These are phyloP conservation scores for Ramaria rubella DNA, from an alignment of 768 basidiomycete species.

Conservation along the genomic window DNA sequence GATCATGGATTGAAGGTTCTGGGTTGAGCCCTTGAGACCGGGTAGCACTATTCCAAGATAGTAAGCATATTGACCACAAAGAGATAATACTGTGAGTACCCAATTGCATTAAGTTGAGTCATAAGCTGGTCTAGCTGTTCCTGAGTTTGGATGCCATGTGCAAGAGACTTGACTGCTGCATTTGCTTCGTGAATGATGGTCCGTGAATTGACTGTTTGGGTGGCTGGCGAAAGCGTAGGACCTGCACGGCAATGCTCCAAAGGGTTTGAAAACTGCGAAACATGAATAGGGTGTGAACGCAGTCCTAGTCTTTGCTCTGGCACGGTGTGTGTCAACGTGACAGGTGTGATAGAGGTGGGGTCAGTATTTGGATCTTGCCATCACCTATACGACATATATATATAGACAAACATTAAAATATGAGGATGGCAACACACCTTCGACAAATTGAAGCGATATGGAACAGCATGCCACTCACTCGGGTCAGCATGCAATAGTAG, in stretches of 20 bases:
- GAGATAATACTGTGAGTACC: no score
- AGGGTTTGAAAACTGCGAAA: no score
- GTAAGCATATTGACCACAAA: no score
- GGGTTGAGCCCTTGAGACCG: no score
- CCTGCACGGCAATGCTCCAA: neutral
- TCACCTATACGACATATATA: no score
- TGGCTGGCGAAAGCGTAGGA: neutral
- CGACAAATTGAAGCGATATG: conserved; percentile 22
- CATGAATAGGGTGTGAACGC: no score
- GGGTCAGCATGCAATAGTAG: conserved; percentile 22
- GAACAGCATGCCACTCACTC: conserved; percentile 21
- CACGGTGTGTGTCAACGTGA: neutral
- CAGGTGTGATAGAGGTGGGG: neutral
- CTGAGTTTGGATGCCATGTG: conserved; percentile 20
- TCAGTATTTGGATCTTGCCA: neutral
- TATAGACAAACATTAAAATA: neutral
- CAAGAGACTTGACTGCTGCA: conserved; percentile 21
- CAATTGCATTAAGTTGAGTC: no score
- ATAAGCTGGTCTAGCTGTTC: conserved; percentile 23
- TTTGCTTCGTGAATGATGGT: conserved; percentile 20
- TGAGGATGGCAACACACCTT: conserved; percentile 16
- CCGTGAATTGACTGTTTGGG: conserved; percentile 20
- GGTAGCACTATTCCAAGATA: no score
- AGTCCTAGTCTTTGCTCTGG: no score
- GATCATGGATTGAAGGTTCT: no score